These are phyloP conservation scores for Venturia carpophila DNA, from an alignment of 2,329 filamentous ascomycete species.

Conservation along the genomic window DNA sequence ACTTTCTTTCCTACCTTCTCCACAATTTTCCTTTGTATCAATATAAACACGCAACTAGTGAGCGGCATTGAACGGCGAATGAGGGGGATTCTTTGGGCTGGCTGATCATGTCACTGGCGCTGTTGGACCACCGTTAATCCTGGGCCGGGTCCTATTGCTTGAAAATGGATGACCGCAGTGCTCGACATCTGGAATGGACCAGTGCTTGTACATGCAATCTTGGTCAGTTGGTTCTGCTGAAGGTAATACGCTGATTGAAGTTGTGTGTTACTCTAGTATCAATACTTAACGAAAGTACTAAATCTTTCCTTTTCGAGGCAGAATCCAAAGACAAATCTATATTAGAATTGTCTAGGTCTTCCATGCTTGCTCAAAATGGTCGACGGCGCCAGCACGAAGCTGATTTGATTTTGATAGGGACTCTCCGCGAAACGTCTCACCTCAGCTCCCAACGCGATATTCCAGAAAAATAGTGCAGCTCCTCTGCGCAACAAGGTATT, in stretches of 20 bases:
- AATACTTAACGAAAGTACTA: background rate
- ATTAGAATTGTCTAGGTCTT: too few relatives aligned
- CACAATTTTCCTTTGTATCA: constrained; percentile 10
- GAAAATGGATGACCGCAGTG: background rate
- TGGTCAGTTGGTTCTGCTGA: background rate
- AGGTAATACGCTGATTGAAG: background rate
- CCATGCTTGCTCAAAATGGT: too few relatives aligned
- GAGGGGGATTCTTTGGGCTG: background rate
- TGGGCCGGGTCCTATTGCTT: background rate
- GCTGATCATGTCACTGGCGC: background rate
- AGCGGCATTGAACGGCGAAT: constrained; percentile 11
- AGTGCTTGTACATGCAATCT: background rate
- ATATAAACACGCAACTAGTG: background rate
- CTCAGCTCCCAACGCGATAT: too few relatives aligned
- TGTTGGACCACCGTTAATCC: background rate
- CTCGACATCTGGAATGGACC: background rate
- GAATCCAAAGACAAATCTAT: too few relatives aligned
- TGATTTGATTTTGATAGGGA: too few relatives aligned
- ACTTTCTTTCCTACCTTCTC: background rate
- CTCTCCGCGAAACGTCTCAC: too few relatives aligned
- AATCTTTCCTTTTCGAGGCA: background rate
- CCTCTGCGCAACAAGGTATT: too few relatives aligned
- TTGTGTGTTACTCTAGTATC: background rate
- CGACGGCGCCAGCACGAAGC: too few relatives aligned
- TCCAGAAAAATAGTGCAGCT: too few relatives aligned